Evolutionary conservation across 2,329 filamentous ascomycete genomes (phyloP).

Genomic region (Aureobasidium musti): DNA sequence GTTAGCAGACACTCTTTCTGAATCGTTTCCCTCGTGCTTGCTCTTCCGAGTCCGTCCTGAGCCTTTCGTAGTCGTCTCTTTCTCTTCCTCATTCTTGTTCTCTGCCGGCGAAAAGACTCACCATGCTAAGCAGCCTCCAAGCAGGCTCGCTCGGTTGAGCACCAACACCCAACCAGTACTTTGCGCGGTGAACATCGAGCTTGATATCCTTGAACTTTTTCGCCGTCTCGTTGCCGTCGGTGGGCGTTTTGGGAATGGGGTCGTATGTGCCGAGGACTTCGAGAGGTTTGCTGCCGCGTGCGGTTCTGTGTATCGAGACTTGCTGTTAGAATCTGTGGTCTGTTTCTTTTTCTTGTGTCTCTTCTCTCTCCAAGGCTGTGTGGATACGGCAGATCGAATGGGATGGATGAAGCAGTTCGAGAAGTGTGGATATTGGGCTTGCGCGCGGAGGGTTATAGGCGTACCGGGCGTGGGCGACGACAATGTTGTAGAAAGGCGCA

Average conservation of each 20-base stretch:
- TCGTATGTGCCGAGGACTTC: slow-evolving; percentile 80
- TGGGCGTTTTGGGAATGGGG: slow-evolving; percentile 56
- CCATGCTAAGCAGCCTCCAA: slow-evolving; percentile 84
- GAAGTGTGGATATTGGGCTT: background rate
- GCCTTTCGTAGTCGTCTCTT: background rate
- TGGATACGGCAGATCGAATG: background rate
- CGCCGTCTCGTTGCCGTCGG: slow-evolving; percentile 43
- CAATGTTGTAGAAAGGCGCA: slow-evolving; percentile 95
- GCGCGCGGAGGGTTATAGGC: slow-evolving; percentile 33
- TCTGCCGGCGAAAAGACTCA: slow-evolving; percentile 44
- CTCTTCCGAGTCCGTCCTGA: background rate
- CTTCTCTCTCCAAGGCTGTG: background rate
- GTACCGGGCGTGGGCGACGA: slow-evolving; percentile 88
- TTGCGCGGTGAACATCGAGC: slow-evolving; percentile 75
- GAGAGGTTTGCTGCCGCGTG: slow-evolving; percentile 82
- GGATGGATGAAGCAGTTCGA: background rate
- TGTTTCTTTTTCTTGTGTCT: background rate
- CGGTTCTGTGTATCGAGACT: slow-evolving; percentile 61
- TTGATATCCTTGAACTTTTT: slow-evolving; percentile 86
- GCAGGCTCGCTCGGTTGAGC: slow-evolving; percentile 90
- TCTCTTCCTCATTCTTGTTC: background rate
- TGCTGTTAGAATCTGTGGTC: background rate
- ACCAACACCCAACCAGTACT: slow-evolving; percentile 96
- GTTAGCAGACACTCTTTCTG: slow-evolving; percentile 18
- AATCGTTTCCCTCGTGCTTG: background rate